These are phyloP conservation scores for Alternaria brassicae DNA, from an alignment of 2,329 filamentous ascomycete species.

Conservation along the genomic window DNA sequence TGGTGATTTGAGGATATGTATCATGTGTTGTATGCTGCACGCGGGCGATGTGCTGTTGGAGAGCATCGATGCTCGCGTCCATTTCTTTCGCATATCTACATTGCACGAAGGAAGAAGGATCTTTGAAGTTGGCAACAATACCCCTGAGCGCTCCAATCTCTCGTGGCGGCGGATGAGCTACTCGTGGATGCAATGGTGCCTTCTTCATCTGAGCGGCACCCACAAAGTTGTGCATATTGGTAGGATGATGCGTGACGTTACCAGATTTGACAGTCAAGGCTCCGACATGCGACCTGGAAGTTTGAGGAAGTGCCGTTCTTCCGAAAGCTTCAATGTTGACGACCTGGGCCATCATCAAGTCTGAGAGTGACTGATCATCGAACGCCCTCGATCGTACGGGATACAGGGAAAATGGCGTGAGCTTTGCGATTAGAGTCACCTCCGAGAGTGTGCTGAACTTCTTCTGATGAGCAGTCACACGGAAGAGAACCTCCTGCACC, in stretches of 20 bases:
- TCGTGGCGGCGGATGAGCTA: background rate
- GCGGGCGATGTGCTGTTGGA: slow-evolving; percentile 20
- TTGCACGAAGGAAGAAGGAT: slow-evolving; percentile 44
- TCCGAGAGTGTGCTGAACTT: background rate
- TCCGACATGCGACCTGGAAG: background rate
- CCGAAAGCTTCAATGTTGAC: background rate
- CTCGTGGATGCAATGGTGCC: background rate
- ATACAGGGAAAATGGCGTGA: background rate
- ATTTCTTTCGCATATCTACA: slow-evolving; percentile 52
- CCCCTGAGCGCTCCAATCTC: slow-evolving; percentile 18
- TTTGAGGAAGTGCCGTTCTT: too few relatives aligned
- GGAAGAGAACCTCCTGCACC: slow-evolving; percentile 50
- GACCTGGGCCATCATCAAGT: background rate
- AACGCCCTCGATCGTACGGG: background rate
- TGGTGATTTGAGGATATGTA: slow-evolving; percentile 10
- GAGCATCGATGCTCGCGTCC: slow-evolving; percentile 43
- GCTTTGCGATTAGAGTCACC: background rate
- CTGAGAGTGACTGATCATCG: slow-evolving; percentile 9
- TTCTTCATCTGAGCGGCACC: background rate
- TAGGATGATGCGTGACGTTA: background rate
- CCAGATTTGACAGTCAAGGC: background rate
- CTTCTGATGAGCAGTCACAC: background rate
- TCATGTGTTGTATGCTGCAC: background rate
- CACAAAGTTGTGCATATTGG: background rate
- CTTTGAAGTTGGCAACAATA: slow-evolving; percentile 21